Evolutionary conservation across 1,139 yeast species (phyloP).

Genomic region (Pichia sp.): DNA sequence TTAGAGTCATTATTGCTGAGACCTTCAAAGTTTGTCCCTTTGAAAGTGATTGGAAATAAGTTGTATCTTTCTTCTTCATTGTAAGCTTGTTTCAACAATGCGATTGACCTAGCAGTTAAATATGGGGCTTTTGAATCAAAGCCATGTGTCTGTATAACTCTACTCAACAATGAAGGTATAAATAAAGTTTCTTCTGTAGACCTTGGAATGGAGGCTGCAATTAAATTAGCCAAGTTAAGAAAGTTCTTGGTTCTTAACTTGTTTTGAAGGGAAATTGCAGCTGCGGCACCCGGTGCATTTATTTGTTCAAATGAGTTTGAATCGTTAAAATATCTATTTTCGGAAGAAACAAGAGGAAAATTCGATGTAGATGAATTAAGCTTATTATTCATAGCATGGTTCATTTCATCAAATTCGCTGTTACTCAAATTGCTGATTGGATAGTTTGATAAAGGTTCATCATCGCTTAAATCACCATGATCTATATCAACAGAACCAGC

Average conservation of each 20-base stretch:
- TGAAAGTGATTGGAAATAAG: conserved; percentile 26
- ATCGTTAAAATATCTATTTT: background rate
- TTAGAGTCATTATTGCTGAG: conserved; percentile 33
- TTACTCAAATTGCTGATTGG: background rate
- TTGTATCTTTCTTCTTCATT: conserved; percentile 19
- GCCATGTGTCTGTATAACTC: conserved; percentile 61
- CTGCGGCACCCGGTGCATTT: conserved; percentile 76
- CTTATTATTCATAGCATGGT: background rate
- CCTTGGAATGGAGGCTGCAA: conserved; percentile 67
- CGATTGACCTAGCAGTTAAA: conserved; percentile 60
- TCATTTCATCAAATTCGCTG: background rate
- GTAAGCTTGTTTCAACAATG: conserved; percentile 49
- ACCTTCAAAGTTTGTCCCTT: conserved; percentile 26
- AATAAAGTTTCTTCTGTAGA: conserved; percentile 71
- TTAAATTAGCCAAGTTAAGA: conserved; percentile 51
- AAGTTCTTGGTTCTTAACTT: conserved; percentile 40
- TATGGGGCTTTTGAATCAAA: conserved; percentile 61
- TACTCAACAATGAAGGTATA: conserved; percentile 61
- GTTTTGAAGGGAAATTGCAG: conserved; percentile 57
- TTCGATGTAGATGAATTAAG: background rate
- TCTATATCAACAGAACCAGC: conserved; percentile 47
- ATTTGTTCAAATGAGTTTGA: conserved; percentile 39
- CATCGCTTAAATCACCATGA: conserved; percentile 40
- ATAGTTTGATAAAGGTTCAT: conserved; percentile 25
- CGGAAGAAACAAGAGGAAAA: no score